Percentiles rank a stretch among this genome's conserved stretches.
These are phyloP conservation scores for Trichomonas vaginalis DNA, from an alignment of 208 protist genomes.

Conservation along the genomic window DNA sequence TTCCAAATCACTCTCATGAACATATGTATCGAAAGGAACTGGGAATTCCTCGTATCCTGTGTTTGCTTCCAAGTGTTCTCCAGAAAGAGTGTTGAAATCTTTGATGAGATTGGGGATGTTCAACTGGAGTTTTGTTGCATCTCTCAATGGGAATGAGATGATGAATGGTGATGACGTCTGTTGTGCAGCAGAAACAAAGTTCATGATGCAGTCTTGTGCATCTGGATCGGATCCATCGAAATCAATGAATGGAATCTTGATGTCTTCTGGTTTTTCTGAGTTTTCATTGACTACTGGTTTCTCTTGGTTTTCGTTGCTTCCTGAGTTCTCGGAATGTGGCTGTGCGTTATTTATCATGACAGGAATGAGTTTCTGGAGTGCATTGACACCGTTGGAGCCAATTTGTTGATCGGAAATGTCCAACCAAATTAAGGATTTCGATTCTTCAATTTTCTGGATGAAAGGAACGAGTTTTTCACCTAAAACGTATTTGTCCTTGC, in stretches of 20 bases:
- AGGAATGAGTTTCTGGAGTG: not conserved
- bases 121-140: not conserved
- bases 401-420: not conserved
- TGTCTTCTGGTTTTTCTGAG: not conserved
- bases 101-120: not conserved
- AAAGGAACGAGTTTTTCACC: not conserved
- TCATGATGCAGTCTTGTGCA: not conserved
- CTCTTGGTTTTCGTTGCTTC: not conserved
- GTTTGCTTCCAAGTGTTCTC: not conserved
- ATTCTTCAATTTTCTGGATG: not conserved
- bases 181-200: not conserved
- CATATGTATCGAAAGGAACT: not conserved
- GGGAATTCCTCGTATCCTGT: not conserved
- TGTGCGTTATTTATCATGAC: not conserved
- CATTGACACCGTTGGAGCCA: not conserved
- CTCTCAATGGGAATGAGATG: not conserved
- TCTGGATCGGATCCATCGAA: not conserved
- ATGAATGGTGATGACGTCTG: not conserved
- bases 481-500: not conserved
- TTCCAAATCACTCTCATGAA: not conserved
- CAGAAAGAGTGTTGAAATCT: not conserved
- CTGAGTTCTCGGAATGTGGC: too few relatives aligned
- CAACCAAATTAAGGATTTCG: not conserved
- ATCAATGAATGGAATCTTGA: not conserved
- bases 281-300: too few relatives aligned